phyloP scores from a whole-genome alignment of 768 basidiomycete genomes.

The Royoungia palumana region DNA sequence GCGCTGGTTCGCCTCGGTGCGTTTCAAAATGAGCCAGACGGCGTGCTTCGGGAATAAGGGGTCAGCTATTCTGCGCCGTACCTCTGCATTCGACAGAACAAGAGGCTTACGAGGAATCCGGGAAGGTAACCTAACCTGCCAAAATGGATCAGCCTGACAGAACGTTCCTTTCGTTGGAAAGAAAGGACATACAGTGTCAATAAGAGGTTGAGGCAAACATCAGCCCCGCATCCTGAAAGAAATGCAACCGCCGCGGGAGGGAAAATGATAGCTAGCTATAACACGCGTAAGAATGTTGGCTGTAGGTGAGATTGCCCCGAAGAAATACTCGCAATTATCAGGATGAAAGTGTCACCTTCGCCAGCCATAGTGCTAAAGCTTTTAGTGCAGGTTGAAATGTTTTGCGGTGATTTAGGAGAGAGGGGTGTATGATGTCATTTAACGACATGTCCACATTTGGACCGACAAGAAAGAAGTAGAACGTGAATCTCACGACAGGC shows the following conservation, averaged over 20 bases:
- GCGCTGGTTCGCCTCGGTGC: conserved; percentile 71
- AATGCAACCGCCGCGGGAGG: conserved; percentile 76
- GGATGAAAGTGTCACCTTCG: conserved; percentile 1
- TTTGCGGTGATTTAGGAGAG: not conserved
- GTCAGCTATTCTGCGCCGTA: not conserved
- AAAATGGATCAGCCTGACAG: not conserved
- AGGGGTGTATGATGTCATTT: conserved; percentile 24
- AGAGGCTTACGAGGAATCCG: conserved; percentile 44
- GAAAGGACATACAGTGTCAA: conserved; percentile 61
- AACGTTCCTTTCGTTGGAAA: no score
- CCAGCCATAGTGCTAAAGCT: conserved; percentile 13
- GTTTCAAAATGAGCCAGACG: conserved; percentile 83
- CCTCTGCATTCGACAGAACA: not conserved
- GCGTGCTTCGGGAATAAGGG: conserved; percentile 51
- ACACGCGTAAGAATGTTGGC: not conserved
- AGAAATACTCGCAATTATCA: conserved; percentile 9
- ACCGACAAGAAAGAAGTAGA: not conserved
- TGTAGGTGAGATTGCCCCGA: no score
- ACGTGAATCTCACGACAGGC: no score
- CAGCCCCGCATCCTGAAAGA: conserved; percentile 76
- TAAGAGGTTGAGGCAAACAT: conserved; percentile 76
- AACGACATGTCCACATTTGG: conserved; percentile 17
- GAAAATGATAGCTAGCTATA: conserved; percentile 73
- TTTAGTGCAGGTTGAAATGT: no score
- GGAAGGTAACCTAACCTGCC: conserved; percentile 71